A percentile compares a stretch with the other conserved stretches of the same genome.
Evolutionary conservation across 768 basidiomycete species (phyloP).

Genomic region (Rhizopogon rudus): DNA sequence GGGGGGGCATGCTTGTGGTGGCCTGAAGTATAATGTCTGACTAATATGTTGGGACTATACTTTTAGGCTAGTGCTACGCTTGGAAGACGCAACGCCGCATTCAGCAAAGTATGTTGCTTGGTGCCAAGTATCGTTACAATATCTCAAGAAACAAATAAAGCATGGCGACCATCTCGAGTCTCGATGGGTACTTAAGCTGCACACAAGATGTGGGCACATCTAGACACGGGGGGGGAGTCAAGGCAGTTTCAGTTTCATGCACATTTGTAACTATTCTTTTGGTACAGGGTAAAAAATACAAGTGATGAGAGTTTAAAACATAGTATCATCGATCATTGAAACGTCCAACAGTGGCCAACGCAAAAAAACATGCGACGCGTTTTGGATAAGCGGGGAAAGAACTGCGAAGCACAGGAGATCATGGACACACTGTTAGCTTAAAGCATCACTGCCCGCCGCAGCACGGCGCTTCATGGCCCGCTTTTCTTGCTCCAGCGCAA

Average conservation of each 20-base stretch:
- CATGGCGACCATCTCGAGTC: no score
- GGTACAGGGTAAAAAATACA: not conserved
- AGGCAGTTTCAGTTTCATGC: no score
- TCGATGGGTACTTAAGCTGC: no score
- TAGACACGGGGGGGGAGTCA: no score
- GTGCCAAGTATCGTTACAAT: no score
- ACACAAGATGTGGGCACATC: no score
- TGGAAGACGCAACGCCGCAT: no score
- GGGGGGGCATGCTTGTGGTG: not conserved
- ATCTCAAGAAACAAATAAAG: no score
- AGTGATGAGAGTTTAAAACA: not conserved
- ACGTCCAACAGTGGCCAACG: not conserved
- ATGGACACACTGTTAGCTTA: no score
- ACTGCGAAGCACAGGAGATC: not conserved
- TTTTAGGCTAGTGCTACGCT: no score
- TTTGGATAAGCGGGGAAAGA: not conserved
- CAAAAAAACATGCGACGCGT: not conserved
- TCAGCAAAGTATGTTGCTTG: no score
- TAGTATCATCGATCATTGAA: not conserved
- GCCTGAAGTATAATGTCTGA: not conserved
- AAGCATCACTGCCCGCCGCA: slow-evolving; percentile 10
- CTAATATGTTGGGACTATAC: no score
- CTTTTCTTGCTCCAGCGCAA: slow-evolving; percentile 28
- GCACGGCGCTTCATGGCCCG: slow-evolving; percentile 9
- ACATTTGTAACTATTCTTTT: not conserved